Base-by-base conservation (phyloP, 345 rosid species). In the Camelina hispida region DNA sequence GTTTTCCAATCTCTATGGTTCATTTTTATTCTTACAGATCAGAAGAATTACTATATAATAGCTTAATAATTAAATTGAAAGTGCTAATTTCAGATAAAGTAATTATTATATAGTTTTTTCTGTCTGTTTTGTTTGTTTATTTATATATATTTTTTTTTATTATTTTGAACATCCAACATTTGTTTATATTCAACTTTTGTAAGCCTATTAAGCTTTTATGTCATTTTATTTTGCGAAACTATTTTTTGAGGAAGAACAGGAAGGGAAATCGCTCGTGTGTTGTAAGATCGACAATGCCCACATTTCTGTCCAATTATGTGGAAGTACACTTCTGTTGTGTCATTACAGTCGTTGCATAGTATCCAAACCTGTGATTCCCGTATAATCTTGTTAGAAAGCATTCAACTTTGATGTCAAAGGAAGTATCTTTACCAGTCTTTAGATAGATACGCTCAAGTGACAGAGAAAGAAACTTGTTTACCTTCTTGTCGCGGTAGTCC, bases 331-430 rank as follows among this genome's bases (percentile, higher is more conserved):
- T 95, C 98, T 0, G 98, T 89, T 2, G 97, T 95, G 87, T 92
- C 97, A 2, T 90, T 95, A 83, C 99, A 95, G 86, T 95, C 97
- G 25, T 95, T 95, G 73, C 99, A 95, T 16, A 95, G 86, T 73
- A 95, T 90, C 99, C 99, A 95, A 40, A 95, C 94, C 99, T 95
- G 87, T 81, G 75, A 11, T 40, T 17, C 20, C 20, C 18, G 2
- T 16, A 68, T 4, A 10, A 50, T 6, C 23, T 20, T 48, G 34
- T 77, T 58, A 71, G 46, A 44, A 34, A 37, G 25, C 20, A 37
- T 23, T 51, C 25, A 54, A 28, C 15, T 51, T 66, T 2, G 9
- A 28, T 38, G 12, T 11, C 43, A 40, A 11, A 3, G 42, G 42
- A 60, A 52, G 30, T 17, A 18, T 48, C 69, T 47, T 62, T 43